Evolutionary conservation across 2,329 filamentous ascomycete genomes (phyloP).

Genomic region (Diaporthe caulivora): DNA sequence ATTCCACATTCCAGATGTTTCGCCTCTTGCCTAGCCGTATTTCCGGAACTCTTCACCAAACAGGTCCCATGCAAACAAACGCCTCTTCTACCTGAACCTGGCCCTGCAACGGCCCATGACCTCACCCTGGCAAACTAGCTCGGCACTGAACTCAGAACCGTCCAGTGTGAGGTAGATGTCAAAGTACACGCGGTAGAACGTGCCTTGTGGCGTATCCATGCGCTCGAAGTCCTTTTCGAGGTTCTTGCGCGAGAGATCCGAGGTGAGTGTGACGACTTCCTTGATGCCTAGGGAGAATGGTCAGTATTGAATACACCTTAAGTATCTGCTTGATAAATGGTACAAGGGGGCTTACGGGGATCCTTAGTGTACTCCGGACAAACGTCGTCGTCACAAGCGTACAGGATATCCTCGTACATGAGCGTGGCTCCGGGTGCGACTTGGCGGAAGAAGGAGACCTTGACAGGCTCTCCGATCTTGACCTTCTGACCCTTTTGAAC

Average conservation of each 20-base stretch:
- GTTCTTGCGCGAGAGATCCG: constrained; percentile 96
- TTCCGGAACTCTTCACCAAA: not conserved
- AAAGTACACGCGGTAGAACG: constrained; percentile 88
- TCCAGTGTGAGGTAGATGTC: constrained; percentile 93
- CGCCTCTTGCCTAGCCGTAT: not conserved
- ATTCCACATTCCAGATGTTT: constrained; percentile 3
- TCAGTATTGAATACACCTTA: constrained; percentile 36
- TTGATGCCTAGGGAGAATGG: constrained; percentile 82
- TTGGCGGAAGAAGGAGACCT: constrained; percentile 98
- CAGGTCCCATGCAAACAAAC: not conserved
- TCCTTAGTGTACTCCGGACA: constrained; percentile 99
- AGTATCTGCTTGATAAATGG: not conserved
- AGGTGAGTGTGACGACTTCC: constrained; percentile 97
- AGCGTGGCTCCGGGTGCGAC: constrained; percentile 96
- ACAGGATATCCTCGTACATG: constrained; percentile 99
- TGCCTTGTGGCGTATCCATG: constrained; percentile 98
- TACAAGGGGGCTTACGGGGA: constrained; percentile 80
- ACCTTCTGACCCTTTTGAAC: constrained; percentile 98
- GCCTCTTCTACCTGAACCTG: constrained; percentile 74
- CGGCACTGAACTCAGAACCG: constrained; percentile 97
- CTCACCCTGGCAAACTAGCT: constrained; percentile 98
- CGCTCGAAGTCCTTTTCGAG: constrained; percentile 99
- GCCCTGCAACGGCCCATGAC: constrained; percentile 98
- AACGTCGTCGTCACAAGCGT: constrained; percentile 97
- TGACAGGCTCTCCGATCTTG: constrained; percentile 99